A percentile compares a stretch with the other conserved stretches of the same genome.
Evolutionary conservation across 208 protist genomes (phyloP).

Genomic region (Wallacemonas sp.): DNA sequence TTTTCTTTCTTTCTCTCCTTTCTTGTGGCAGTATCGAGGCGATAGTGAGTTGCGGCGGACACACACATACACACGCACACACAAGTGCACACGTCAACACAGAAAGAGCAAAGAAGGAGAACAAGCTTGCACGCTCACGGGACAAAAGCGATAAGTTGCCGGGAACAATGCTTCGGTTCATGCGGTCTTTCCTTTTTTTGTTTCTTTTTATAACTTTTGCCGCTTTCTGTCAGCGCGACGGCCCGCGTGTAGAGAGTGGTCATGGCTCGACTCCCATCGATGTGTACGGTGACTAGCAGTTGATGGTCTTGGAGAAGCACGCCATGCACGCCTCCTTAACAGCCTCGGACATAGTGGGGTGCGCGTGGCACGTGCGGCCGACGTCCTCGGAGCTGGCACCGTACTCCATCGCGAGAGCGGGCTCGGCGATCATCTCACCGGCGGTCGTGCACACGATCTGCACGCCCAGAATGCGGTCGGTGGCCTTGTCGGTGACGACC

Average conservation of each 20-base stretch:
- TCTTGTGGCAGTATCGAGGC: not conserved
- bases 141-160: too few relatives aligned
- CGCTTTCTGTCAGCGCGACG: too few relatives aligned
- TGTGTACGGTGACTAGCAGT: constrained; percentile 89
- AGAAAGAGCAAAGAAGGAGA: constrained; percentile 1
- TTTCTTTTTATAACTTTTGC: constrained; percentile 15
- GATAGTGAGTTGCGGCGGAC: not conserved
- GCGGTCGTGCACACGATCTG: constrained; percentile 97
- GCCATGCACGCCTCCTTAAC: constrained; percentile 98
- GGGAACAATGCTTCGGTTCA: too few relatives aligned
- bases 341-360: constrained; percentile 98
- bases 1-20: not conserved
- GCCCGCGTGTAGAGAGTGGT: too few relatives aligned
- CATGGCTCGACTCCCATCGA: not conserved
- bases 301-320: constrained; percentile 96
- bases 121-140: too few relatives aligned
- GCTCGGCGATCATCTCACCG: constrained; percentile 98
- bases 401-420: constrained; percentile 98
- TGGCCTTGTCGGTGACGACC: constrained; percentile 95
- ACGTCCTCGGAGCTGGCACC: constrained; percentile 97
- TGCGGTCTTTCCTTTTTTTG: constrained; percentile 11
- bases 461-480: constrained; percentile 97
- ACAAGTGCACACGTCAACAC: not conserved
- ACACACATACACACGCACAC: not conserved
- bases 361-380: constrained; percentile 98